Base-by-base conservation (phyloP, 2,329 filamentous ascomycete species). In the Boeremia lycopersici region DNA sequence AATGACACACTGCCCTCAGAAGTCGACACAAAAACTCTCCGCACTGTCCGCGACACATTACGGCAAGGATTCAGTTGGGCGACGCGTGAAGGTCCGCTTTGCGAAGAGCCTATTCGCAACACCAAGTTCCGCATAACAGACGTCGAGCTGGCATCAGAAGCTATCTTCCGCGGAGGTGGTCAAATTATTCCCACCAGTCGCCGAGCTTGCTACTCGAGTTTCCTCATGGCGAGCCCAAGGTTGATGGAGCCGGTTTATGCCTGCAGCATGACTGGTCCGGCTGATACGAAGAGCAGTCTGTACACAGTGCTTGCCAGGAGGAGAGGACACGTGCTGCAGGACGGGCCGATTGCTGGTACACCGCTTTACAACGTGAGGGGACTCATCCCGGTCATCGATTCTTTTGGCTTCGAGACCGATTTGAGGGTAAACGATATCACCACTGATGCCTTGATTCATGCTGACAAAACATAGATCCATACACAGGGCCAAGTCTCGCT, bases 71-170 rank as follows among this genome's bases (percentile, higher is more conserved):
- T 99, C 77, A 92, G 89, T 74, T 99, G 95, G 95, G 95, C 91
- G 44, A 91, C 93, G 29, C 84, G 95, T 60, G 95, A 99, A 84
- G 95, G 95, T 0, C 95, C 95, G 15, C 82, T 99, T 25, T 98
- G 95, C 75, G 95, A 99, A 88, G 95, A 99, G 80, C 95, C 95
- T 30, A 98, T 99, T 71, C 93, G 95, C 66, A 99, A 99, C 77
- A 91, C 91, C 65, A 97, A 96, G 73, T 99, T 99, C 84, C 91
- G 93, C 72, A 86, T 99, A 69, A 98, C 93, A 58, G 93, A 98
- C 72, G 86, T 96, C 48, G 82, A 89, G 36, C 83, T 99, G 17
- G 93, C 93, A 10, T 83, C 87, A 46, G 92, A 98, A 77, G 89
- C 93, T 46, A 98, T 99, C 71, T 96, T 92, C 81, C 87, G 95